These are phyloP conservation scores for Sequoiadendron giganteum DNA, from an alignment of 75 land plant genomes.

Conservation along the genomic window DNA sequence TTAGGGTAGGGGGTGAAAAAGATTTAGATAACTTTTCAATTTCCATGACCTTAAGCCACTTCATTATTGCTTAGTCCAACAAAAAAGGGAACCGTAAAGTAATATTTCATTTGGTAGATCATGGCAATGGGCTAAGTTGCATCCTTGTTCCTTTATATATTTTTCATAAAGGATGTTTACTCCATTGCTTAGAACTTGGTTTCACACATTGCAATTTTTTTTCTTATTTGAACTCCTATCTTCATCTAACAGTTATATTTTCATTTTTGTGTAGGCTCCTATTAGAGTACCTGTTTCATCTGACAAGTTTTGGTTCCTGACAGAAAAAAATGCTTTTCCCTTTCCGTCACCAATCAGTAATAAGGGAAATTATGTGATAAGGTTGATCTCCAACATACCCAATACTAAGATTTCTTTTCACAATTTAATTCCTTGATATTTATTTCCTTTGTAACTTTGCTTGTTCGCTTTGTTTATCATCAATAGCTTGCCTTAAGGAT, in stretches of 20 bases:
- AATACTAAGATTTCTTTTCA: neutral
- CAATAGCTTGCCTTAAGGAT: neutral
- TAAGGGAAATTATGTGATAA: slow-evolving; percentile 89
- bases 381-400: slow-evolving; percentile 38
- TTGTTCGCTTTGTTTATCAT: neutral
- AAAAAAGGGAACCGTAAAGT: neutral
- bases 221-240: neutral
- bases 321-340: slow-evolving; percentile 57
- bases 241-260: neutral
- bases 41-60: neutral
- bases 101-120: neutral
- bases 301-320: slow-evolving; percentile 88
- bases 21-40: neutral
- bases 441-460: neutral
- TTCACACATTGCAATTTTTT: neutral
- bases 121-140: neutral
- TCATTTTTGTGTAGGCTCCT: slow-evolving; percentile 67
- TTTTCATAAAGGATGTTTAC: neutral
- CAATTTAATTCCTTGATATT: neutral
- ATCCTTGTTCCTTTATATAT: neutral
- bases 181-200: neutral
- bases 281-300: slow-evolving; percentile 75
- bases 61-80: neutral
- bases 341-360: slow-evolving; percentile 86
- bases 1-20: neutral